Evolutionary conservation across 139 green algal genomes (phyloP).

Genomic region (Mychonastes homosphaera): DNA sequence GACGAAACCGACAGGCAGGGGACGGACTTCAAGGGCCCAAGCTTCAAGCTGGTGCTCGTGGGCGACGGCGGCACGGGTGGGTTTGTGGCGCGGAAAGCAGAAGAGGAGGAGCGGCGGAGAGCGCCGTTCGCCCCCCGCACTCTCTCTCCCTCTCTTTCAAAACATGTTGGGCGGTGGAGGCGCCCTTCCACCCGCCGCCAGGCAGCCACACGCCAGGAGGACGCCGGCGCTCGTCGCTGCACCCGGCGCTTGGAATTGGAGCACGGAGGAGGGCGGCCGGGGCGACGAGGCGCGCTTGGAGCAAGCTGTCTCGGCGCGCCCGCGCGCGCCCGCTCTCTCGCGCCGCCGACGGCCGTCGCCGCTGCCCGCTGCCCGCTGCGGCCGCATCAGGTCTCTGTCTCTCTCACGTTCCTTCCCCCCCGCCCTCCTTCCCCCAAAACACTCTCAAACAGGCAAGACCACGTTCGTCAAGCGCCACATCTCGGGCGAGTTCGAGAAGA

Average conservation of each 20-base stretch:
- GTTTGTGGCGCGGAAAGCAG: not conserved
- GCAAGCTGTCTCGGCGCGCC: not conserved
- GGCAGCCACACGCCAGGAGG: not conserved
- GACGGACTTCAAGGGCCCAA: too few species aligned
- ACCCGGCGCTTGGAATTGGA: not conserved
- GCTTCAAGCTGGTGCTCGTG: slow-evolving; percentile 98
- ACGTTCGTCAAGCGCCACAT: slow-evolving; percentile 98
- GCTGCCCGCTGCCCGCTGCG: not conserved
- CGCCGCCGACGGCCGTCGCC: not conserved
- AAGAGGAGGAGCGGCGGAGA: not conserved
- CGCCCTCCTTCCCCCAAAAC: too few species aligned
- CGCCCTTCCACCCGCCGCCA: too few species aligned
- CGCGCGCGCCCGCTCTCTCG: not conserved
- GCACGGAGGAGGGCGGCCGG: not conserved
- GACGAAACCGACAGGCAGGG: too few species aligned
- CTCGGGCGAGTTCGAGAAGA: slow-evolving; percentile 99
- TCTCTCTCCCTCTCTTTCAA: too few species aligned
- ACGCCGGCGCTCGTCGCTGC: not conserved
- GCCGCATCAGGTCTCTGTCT: not conserved
- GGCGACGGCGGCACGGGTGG: slow-evolving; percentile 92
- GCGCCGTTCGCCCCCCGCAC: too few species aligned
- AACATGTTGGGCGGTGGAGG: too few species aligned
- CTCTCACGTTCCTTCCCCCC: not conserved
- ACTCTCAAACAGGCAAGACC: slow-evolving; percentile 81
- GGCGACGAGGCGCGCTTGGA: not conserved